Base-by-base conservation (phyloP, 129 eudicot species). In the Flaveria trinervia region DNA sequence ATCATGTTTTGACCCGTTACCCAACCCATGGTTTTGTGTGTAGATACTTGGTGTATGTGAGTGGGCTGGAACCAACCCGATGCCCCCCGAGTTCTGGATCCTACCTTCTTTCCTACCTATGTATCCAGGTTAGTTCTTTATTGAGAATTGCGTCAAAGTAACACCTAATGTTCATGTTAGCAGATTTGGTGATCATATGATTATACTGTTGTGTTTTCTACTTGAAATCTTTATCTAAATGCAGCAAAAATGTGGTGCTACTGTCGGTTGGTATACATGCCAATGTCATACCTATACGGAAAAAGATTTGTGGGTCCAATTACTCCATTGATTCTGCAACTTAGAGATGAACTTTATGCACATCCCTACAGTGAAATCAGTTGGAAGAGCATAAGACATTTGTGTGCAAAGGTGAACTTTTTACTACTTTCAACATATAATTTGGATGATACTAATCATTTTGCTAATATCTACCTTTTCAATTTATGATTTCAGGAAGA, bases 261-360 rank as follows among this genome's bases (percentile, higher is more conserved):
- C 12, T 72, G 86, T 77, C 83, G 86, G 5, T 41, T 85, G 77
- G 86, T 85, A 65, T 85, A 85, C 71, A 68, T 85, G 89, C 89
- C 89, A 13, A 78, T 85, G 89, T 85, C 89, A 2, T 85, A 85
- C 41, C 81, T 85, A 36, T 85, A 85, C 9, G 89, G 89, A 30
- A 83, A 83, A 72, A 36, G 79, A 71, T 83, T 83, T 1, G 83
- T 83, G 15, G 86, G 77, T 57, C 83, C 83, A 7, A 78, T 83
- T 70, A 83, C 83, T 78, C 83, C 86, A 4, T 17, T 83, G 41
- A 79, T 92, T 68, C 60, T 82, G 14, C 82, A 84, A 71, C 84
- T 92, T n/a, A 92, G 97, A 74, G 81, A 92, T 64, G 97, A 92
- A 82, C 82, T 92, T 4, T 85, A 77, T 68, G 68, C 75, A 57